These are phyloP conservation scores for Fusarium buxicola DNA, from an alignment of 2,329 filamentous ascomycete species.

Conservation along the genomic window DNA sequence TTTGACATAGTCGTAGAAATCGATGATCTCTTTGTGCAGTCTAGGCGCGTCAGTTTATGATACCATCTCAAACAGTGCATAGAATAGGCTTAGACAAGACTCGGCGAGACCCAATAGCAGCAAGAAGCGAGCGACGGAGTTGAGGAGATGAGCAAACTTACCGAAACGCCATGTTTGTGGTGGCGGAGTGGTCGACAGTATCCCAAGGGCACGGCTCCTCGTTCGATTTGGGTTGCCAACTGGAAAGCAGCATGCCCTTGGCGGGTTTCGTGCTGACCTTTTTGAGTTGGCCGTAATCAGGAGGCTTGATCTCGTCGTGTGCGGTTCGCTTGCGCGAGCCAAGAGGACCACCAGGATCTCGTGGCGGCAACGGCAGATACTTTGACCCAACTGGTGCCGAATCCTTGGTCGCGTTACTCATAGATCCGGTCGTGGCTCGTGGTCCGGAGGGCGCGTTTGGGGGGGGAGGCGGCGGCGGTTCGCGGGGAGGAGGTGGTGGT, in stretches of 20 bases:
- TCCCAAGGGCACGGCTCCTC: constrained; percentile 73
- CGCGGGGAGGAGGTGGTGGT: constrained; percentile 31
- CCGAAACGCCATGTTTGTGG: constrained; percentile 67
- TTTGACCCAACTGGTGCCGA: constrained; percentile 32
- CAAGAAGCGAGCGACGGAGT: background rate
- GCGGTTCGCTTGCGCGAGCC: constrained; percentile 80
- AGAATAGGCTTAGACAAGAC: too few species aligned
- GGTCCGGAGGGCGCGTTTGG: constrained; percentile 41
- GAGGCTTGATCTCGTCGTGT: constrained; percentile 73
- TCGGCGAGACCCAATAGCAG: background rate
- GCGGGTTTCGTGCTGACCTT: constrained; percentile 61
- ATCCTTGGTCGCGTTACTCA: background rate
- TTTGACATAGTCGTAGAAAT: constrained; percentile 88
- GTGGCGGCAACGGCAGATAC: constrained; percentile 14
- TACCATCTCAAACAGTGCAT: background rate
- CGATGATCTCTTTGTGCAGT: constrained; percentile 88
- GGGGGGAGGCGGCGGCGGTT: constrained; percentile 32
- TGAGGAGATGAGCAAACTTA: constrained; percentile 50
- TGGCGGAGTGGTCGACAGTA: constrained; percentile 64
- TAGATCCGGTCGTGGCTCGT: constrained; percentile 36
- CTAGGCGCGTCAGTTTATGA: constrained; percentile 54
- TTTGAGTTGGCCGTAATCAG: constrained; percentile 64
- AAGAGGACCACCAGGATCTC: constrained; percentile 58
- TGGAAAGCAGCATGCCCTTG: constrained; percentile 61
- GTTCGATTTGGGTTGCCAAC: constrained; percentile 62